Base-by-base conservation (phyloP, 2,329 filamentous ascomycete species). In the Ascochyta rabiei region DNA sequence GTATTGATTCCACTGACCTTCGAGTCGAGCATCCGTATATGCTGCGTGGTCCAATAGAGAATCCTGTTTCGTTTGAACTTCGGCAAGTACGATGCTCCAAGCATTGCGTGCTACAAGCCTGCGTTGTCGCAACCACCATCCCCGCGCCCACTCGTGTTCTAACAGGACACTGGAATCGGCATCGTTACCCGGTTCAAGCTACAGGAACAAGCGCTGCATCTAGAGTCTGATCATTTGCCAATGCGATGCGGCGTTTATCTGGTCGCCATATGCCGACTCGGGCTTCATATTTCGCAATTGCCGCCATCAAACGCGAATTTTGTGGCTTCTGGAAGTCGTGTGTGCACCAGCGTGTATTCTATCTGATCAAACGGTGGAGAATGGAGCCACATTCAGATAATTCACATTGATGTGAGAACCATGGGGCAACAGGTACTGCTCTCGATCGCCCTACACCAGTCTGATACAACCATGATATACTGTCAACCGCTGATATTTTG, bases 51-150 rank as follows among this genome's bases (percentile, higher is more conserved):
- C 28, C 4, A 30, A 15, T 30, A 24, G 21, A 2, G 13, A 8
- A 24, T 21, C 10, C n/a, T 31, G 19, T 28, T 23, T 19, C 45
- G 28, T 23, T 13, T 30, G 15, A 49, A 35, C n/a, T 31, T 46
- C 34, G 46, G 40, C 28, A 33, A 33, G 19, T n/a, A 35, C 18
- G 8, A 19, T 30, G 39, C 40, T 48, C 51, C 42, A 35, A 33
- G 26, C 35, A 54, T 54, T 54, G 52, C 52, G 52, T 54, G 52
- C 33, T 54, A 49, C 40, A 39, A 46, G 45, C 45, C 28, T 28
- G 19, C 28, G 28, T 45, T 54, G 52, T 40, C 45, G 52, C 46
- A 46, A 54, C 46, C 52, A 45, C 28, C 21, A 41, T n/a, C 19
- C 19, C 40, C 33, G 30, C 52, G n/a, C 21, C 35, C 16, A 21